phyloP scores from a whole-genome alignment of 495 filamentous ascomycete species.

The Halenospora varia region DNA sequence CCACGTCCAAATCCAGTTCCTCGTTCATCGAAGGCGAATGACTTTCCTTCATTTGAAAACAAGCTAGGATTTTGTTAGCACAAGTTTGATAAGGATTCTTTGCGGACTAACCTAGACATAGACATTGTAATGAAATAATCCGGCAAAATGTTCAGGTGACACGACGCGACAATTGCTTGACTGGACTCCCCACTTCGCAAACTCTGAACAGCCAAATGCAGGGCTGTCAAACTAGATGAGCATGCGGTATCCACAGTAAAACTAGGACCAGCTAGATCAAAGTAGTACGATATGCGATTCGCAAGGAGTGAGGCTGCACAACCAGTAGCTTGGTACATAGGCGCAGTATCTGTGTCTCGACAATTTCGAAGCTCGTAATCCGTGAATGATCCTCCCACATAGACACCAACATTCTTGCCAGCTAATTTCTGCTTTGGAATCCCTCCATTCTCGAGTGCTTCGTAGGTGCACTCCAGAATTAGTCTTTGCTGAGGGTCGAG shows the following conservation, averaged over 20 bases:
- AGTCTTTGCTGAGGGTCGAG: slow-evolving; percentile 57
- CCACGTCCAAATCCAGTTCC: slow-evolving; percentile 66
- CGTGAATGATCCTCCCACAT: slow-evolving; percentile 31
- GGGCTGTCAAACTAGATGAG: slow-evolving; percentile 44
- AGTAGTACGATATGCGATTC: slow-evolving; percentile 48
- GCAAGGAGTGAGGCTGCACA: slow-evolving; percentile 46
- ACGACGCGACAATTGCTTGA: not conserved
- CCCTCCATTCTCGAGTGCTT: slow-evolving; percentile 49
- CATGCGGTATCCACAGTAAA: slow-evolving; percentile 54
- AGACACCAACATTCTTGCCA: slow-evolving; percentile 27
- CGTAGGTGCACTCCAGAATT: slow-evolving; percentile 52
- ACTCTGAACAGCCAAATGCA: slow-evolving; percentile 46
- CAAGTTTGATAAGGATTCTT: slow-evolving; percentile 17
- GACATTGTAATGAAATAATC: too few species aligned
- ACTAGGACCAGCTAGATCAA: slow-evolving; percentile 43
- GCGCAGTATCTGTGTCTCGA: slow-evolving; percentile 31
- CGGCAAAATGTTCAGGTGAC: too few species aligned
- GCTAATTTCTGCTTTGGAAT: slow-evolving; percentile 27
- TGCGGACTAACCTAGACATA: too few species aligned
- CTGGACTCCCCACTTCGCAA: slow-evolving; percentile 39
- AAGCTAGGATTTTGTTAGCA: slow-evolving; percentile 22
- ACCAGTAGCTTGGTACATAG: slow-evolving; percentile 27
- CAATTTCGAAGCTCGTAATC: slow-evolving; percentile 34
- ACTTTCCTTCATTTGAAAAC: slow-evolving; percentile 40
- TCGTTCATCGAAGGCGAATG: slow-evolving; percentile 54